Evolutionary conservation across 805 yeast species (phyloP), one percentile per base, ranked within the genome.

Genomic region (Cyberlindnera japonica): DNA sequence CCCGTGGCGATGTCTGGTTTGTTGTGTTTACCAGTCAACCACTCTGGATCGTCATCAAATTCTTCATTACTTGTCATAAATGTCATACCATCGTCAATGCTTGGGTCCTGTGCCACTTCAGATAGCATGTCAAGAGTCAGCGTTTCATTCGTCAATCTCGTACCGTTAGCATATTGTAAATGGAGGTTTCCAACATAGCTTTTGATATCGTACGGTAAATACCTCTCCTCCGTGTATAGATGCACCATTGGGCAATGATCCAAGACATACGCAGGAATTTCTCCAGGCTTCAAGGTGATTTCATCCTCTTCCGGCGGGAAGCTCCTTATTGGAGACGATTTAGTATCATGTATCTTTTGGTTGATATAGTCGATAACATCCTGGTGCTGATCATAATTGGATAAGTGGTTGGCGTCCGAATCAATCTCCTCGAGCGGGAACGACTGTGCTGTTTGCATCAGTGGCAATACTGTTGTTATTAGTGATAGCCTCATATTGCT

Each of bases 201-300:
- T 21, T 68, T 72, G 28, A 89, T 72, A 54, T 88, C 95, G 52
- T 87, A 87, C 0, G 99, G 96, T 50, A 83, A 67, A 57, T 90
- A 91, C 39, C 69, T 63, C 54, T 91, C 99, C 57, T 91, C 99
- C 1, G 95, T 80, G 64, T 91, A 90, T 10, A 91, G 67, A 56
- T 87, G 86, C 3, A 91, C 90, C 38, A 81, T 64, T 0, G 99
- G 98, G 4, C 84, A 77, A 55, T 72, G 71, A 32, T 82, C 81
- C 3, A 77, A 48, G 2, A 80, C 82, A 59, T 77, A 84, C 7
- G 58, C 57, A 0, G 93, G 95, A 3, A 84, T 70, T 37, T 75
- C 77, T 1, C 86, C 85, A 31, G 65, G 61, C 14, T 51, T 44
- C 12, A 78, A 40, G 1, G 74, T 67, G 20, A 69, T 55, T 40